Evolutionary conservation across 352 stramenopile genomes (phyloP).

Genomic region (Stramenopiles sp.): DNA sequence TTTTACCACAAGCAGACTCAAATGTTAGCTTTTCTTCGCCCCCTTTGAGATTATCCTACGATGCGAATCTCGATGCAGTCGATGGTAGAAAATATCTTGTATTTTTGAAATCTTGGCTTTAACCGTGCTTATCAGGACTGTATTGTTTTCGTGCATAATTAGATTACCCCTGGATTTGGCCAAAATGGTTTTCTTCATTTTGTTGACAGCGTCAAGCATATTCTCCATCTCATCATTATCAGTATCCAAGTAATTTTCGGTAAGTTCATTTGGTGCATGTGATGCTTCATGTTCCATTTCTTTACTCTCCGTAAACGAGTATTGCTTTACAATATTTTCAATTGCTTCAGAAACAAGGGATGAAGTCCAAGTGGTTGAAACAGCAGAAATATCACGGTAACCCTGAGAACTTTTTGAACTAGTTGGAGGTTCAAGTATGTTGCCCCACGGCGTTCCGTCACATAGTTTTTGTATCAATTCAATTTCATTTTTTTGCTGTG

Average conservation of each 20-base stretch:
- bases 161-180: background rate
- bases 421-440: background rate
- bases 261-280: background rate
- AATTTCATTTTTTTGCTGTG: background rate
- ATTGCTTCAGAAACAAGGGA: background rate
- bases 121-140: background rate
- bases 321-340: background rate
- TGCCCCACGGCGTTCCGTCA: background rate
- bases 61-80: background rate
- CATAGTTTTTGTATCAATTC: background rate
- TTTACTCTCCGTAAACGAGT: background rate
- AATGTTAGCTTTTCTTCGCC: too few relatives aligned
- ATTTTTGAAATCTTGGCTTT: background rate
- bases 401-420: background rate
- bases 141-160: background rate
- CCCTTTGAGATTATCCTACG: too few relatives aligned
- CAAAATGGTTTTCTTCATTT: background rate
- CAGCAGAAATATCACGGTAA: background rate
- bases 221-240: background rate
- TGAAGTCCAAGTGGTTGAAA: background rate
- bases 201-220: background rate
- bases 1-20: too few relatives aligned
- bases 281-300: background rate
- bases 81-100: background rate
- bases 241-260: background rate